Conservation (phyloP, 768 basidiomycete species). For the Pilatotrama ljubarskyi region DNA sequence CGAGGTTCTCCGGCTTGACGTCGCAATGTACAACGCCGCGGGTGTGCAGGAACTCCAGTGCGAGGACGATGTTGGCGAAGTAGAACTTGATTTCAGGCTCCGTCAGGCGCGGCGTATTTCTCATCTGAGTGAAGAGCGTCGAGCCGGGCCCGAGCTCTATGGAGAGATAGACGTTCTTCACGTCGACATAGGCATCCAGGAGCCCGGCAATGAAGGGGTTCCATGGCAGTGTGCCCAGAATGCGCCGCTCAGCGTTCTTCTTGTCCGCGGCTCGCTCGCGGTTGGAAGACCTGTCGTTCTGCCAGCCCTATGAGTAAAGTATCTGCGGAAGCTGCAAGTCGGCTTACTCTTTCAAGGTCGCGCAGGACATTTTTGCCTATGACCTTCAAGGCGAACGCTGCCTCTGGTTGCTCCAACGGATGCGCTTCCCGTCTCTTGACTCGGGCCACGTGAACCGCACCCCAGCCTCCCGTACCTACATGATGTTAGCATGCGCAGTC, state of each 20-base stretch:
- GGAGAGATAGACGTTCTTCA: slow-evolving; percentile 48
- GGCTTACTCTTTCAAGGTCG: slow-evolving; percentile 32
- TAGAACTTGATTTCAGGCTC: slow-evolving; percentile 47
- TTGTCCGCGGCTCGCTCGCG: background rate
- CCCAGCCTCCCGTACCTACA: slow-evolving; percentile 44
- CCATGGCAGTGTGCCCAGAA: slow-evolving; percentile 48
- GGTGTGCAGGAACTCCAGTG: slow-evolving; percentile 46
- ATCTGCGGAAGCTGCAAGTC: background rate
- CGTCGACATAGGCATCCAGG: slow-evolving; percentile 47
- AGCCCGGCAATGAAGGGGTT: slow-evolving; percentile 53
- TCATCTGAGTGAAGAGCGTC: slow-evolving; percentile 40
- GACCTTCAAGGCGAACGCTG: slow-evolving; percentile 50
- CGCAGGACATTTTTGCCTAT: slow-evolving; percentile 39
- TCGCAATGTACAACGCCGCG: slow-evolving; percentile 53
- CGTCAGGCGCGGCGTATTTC: slow-evolving; percentile 32
- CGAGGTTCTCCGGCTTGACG: slow-evolving; percentile 58
- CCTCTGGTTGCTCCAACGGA: slow-evolving; percentile 36
- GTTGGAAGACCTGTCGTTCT: slow-evolving; percentile 10
- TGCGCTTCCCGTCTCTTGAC: slow-evolving; percentile 30
- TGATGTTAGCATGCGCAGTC: background rate
- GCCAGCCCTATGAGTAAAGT: background rate
- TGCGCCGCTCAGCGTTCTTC: slow-evolving; percentile 41
- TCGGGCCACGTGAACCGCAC: slow-evolving; percentile 45
- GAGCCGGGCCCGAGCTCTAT: slow-evolving; percentile 52
- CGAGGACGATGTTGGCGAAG: slow-evolving; percentile 53